phyloP scores from a whole-genome alignment of 768 basidiomycete genomes.

The Candolleomyces aberdarensis region DNA sequence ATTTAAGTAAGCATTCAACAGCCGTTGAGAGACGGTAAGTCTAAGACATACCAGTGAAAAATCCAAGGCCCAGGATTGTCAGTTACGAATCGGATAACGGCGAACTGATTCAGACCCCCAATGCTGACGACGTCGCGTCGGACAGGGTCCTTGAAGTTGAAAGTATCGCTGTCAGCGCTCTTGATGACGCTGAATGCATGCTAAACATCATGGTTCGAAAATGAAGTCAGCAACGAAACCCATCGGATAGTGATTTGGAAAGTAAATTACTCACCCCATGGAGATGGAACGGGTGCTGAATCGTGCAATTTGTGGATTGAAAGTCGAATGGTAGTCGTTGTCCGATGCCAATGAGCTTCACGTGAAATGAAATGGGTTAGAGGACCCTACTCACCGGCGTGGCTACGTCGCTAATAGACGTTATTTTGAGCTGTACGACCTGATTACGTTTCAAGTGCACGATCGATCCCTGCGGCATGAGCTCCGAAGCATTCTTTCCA shows the following conservation, averaged over 20 bases:
- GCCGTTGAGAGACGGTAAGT: neutral
- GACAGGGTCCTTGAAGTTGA: constrained; percentile 52
- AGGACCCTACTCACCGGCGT: constrained; percentile 33
- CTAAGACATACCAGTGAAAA: constrained; percentile 32
- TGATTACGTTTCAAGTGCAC: too few relatives aligned
- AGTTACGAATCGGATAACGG: constrained; percentile 60
- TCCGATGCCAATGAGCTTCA: too few relatives aligned
- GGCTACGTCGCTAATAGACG: too few relatives aligned
- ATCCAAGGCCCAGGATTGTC: constrained; percentile 70
- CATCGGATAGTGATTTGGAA: neutral
- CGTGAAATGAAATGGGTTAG: too few relatives aligned
- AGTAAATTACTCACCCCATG: constrained; percentile 9
- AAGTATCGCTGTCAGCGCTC: constrained; percentile 33
- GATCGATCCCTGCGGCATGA: constrained; percentile 21
- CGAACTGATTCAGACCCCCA: constrained; percentile 35
- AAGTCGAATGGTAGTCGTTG: too few relatives aligned
- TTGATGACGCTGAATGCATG: constrained; percentile 43
- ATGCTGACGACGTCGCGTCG: constrained; percentile 55
- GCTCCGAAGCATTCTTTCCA: constrained; percentile 39
- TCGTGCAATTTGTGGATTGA: too few relatives aligned
- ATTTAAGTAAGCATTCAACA: too few relatives aligned
- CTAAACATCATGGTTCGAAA: constrained; percentile 29
- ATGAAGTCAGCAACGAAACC: neutral
- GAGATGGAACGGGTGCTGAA: constrained; percentile 42
- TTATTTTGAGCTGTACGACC: too few relatives aligned